Percentiles rank a stretch among this genome's conserved stretches.
phyloP scores from a whole-genome alignment of 345 rosid species.

The Lepidium africanum region DNA sequence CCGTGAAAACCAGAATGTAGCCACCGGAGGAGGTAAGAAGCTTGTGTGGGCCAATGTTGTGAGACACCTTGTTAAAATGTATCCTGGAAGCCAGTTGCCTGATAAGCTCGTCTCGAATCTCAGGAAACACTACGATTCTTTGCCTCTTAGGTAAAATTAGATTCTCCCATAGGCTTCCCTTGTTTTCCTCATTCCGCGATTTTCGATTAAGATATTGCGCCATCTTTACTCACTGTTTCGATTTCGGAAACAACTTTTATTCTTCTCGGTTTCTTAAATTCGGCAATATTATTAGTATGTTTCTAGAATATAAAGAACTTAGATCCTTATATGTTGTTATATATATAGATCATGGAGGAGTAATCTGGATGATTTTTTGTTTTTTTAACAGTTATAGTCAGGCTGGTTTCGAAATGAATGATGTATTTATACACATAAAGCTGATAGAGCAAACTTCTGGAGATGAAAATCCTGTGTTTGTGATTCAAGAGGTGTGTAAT shows the following conservation, averaged over 20 bases:
- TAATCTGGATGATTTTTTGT: background rate
- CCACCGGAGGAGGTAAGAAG: conserved; percentile 47
- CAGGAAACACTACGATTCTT: conserved; percentile 89
- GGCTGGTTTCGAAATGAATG: conserved; percentile 87
- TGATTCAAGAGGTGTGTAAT: conserved; percentile 60
- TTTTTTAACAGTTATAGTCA: conserved; percentile 67
- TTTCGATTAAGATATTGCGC: background rate
- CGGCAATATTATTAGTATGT: background rate
- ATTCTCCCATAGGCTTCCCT: background rate
- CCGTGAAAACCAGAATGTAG: conserved; percentile 29
- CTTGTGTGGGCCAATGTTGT: conserved; percentile 84
- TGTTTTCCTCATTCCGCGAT: background rate
- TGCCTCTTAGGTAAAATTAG: conserved; percentile 68
- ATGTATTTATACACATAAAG: conserved; percentile 78
- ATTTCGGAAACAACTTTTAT: background rate
- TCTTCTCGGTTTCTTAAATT: conserved; percentile 3
- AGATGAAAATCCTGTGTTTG: conserved; percentile 59
- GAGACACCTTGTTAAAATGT: conserved; percentile 81
- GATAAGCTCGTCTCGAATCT: conserved; percentile 90
- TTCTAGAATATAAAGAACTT: background rate
- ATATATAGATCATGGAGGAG: background rate
- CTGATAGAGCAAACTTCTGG: conserved; percentile 79
- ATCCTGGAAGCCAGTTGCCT: conserved; percentile 90
- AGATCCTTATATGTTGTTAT: background rate
- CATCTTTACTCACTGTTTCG: conserved; percentile 8